These are phyloP conservation scores for Ganoderma boninense DNA, from an alignment of 1,284 basidiomycete species.

Conservation along the genomic window DNA sequence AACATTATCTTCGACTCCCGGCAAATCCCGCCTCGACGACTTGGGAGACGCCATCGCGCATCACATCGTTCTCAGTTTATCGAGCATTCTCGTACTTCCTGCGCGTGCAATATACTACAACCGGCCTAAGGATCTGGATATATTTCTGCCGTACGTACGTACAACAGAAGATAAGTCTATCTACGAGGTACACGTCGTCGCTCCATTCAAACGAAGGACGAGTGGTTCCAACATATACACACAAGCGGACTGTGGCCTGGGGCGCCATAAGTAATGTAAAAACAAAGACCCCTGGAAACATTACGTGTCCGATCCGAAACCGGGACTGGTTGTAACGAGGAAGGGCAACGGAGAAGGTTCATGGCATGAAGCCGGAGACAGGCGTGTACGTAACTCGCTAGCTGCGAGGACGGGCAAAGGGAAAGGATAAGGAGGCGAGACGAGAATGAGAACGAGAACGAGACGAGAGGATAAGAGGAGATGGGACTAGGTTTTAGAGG, in stretches of 20 bases:
- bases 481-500: constrained; percentile 15
- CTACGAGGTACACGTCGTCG: too few species aligned
- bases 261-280: constrained; percentile 10
- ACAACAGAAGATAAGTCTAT: too few species aligned
- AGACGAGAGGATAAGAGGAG: neutral
- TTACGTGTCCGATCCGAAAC: neutral
- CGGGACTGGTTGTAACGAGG: neutral
- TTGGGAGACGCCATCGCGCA: too few species aligned
- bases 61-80: too few species aligned
- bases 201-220: neutral
- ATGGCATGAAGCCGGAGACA: too few species aligned
- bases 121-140: too few species aligned
- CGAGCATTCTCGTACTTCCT: too few species aligned
- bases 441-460: neutral
- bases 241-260: neutral
- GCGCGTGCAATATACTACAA: too few species aligned
- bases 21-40: too few species aligned
- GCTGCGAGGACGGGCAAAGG: neutral
- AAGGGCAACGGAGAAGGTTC: too few species aligned
- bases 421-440: neutral
- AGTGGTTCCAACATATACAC: neutral
- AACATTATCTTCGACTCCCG: constrained; percentile 8
- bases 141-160: too few species aligned
- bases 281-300: neutral
- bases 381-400: neutral